A percentile compares a stretch with the other conserved stretches of the same genome.
phyloP scores from a whole-genome alignment of 2,329 filamentous ascomycete genomes.

The Pyrenophora seminiperda region DNA sequence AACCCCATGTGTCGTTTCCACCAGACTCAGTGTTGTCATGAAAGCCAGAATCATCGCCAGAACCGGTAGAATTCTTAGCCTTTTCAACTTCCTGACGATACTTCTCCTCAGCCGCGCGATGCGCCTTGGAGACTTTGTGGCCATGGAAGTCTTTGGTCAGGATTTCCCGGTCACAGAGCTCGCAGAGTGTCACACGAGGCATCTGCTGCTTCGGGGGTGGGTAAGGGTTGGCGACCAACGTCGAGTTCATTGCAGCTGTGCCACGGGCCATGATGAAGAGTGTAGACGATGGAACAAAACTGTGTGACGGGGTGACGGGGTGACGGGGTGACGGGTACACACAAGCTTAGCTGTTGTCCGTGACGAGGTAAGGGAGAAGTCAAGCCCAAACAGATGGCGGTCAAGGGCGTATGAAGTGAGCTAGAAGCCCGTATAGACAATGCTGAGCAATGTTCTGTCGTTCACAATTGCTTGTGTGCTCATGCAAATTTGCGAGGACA shows the following conservation, averaged over 20 bases:
- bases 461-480: neutral
- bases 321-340: neutral
- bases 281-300: neutral
- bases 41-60: conserved; percentile 16
- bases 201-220: conserved; percentile 24
- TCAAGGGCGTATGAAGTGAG: neutral
- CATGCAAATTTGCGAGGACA: neutral
- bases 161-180: conserved; percentile 40
- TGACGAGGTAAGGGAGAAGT: conserved; percentile 1
- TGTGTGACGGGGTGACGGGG: no score
- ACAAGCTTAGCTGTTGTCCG: conserved; percentile 6
- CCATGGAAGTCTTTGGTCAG: conserved; percentile 38
- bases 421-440: neutral
- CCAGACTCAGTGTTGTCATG: conserved; percentile 13
- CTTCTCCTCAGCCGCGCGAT: conserved; percentile 30
- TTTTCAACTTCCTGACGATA: conserved; percentile 23
- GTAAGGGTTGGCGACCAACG: conserved; percentile 34
- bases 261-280: conserved; percentile 18
- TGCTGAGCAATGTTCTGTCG: neutral
- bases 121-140: conserved; percentile 44
- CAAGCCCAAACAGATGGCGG: conserved; percentile 1
- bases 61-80: conserved; percentile 4
- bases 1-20: conserved; percentile 44
- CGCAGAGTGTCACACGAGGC: conserved; percentile 32
- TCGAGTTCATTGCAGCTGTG: neutral